These are phyloP conservation scores for Phytomonas francai DNA, from an alignment of 208 protist species.

Conservation along the genomic window DNA sequence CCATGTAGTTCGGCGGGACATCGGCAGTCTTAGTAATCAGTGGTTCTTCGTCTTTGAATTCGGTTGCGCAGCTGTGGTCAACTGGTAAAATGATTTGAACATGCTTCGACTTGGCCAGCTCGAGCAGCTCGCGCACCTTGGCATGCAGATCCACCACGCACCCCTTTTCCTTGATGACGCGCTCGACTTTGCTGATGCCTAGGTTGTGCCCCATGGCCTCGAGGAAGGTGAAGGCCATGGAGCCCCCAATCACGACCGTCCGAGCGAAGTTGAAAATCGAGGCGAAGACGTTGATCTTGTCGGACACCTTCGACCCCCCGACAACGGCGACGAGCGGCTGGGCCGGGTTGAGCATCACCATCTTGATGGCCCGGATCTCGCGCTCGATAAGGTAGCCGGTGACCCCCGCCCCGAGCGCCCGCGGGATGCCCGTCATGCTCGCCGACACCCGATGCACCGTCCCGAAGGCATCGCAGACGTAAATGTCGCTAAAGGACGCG, in stretches of 20 bases:
- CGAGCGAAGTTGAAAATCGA: slow-evolving; percentile 98
- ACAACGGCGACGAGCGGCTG: slow-evolving; percentile 95
- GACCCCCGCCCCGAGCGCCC: slow-evolving; percentile 87
- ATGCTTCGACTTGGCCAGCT: slow-evolving; percentile 83
- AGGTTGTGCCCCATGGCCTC: slow-evolving; percentile 83
- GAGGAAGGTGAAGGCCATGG: slow-evolving; percentile 99
- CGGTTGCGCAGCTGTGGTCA: slow-evolving; percentile 95
- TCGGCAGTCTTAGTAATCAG: slow-evolving; percentile 64
- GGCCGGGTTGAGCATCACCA: slow-evolving; percentile 85
- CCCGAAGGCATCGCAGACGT: slow-evolving; percentile 99
- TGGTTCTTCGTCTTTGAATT: slow-evolving; percentile 83
- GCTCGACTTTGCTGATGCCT: slow-evolving; percentile 95
- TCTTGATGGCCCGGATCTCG: slow-evolving; percentile 98
- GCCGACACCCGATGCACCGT: slow-evolving; percentile 98
- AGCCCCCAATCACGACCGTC: slow-evolving; percentile 98
- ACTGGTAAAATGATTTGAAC: slow-evolving; percentile 97
- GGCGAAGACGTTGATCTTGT: slow-evolving; percentile 99
- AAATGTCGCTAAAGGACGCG: slow-evolving; percentile 95
- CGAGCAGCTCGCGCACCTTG: slow-evolving; percentile 63
- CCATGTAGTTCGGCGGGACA: slow-evolving; percentile 89
- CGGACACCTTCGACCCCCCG: slow-evolving; percentile 96
- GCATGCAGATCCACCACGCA: slow-evolving; percentile 73
- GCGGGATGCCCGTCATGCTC: slow-evolving; percentile 88
- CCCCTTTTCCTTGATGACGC: slow-evolving; percentile 70
- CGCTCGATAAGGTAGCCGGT: slow-evolving; percentile 98